These are phyloP conservation scores for Aspergillus sp. DNA, from an alignment of 2,329 filamentous ascomycete species.

Conservation along the genomic window DNA sequence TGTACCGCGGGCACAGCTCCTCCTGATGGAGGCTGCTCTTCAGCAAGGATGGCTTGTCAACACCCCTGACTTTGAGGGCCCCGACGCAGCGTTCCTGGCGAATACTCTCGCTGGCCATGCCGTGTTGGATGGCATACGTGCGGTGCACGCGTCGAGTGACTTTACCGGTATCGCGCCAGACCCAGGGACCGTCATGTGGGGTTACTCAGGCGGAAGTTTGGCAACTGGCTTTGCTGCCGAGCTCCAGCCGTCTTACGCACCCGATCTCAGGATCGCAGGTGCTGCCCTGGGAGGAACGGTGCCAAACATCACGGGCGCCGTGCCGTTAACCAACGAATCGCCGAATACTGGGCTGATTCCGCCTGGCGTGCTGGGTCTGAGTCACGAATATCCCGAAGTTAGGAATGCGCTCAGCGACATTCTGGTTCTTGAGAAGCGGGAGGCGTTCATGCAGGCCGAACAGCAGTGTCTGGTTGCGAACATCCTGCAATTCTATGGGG, in stretches of 20 bases:
- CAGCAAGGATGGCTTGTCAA: conserved; percentile 40
- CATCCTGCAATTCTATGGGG: conserved; percentile 8
- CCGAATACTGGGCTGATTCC: conserved; percentile 29
- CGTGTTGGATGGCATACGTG: conserved; percentile 36
- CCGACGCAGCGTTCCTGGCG: conserved; percentile 34
- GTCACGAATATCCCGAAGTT: conserved; percentile 18
- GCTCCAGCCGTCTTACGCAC: conserved; percentile 8
- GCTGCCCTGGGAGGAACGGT: conserved; percentile 43
- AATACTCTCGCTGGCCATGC: conserved; percentile 36
- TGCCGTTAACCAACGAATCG: conserved; percentile 25
- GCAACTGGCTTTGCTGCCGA: conserved; percentile 12
- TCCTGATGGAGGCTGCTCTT: conserved; percentile 29
- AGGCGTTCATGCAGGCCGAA: conserved; percentile 12
- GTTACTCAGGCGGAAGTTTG: conserved; percentile 48
- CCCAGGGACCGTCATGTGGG: conserved; percentile 40
- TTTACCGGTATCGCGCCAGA: conserved; percentile 23
- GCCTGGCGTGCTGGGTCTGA: conserved; percentile 16
- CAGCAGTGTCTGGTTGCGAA: conserved; percentile 14
- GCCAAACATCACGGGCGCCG: conserved; percentile 31
- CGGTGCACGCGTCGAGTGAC: conserved; percentile 22
- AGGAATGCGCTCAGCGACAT: conserved; percentile 8
- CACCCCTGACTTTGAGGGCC: conserved; percentile 40
- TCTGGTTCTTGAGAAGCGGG: conserved; percentile 10
- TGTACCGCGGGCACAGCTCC: conserved; percentile 26
- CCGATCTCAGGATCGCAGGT: conserved; percentile 31